These are phyloP conservation scores for Cladophialophora yegresii DNA, from an alignment of 2,329 filamentous ascomycete genomes.

Conservation along the genomic window DNA sequence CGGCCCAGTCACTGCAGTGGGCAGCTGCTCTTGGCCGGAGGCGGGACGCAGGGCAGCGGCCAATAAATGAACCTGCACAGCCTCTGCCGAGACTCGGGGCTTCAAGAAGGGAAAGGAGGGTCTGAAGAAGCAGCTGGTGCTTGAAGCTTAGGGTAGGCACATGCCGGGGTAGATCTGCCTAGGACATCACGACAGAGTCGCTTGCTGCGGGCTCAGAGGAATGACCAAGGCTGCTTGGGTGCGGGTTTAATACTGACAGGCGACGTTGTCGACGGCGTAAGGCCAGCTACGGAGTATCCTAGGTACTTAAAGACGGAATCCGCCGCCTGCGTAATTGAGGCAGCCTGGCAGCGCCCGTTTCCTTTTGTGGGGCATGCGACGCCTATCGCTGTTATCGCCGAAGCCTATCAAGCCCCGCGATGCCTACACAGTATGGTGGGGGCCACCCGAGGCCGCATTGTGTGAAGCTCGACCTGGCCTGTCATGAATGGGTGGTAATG, in stretches of 20 bases:
- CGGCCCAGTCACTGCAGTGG: constrained; percentile 1
- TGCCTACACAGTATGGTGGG: not conserved
- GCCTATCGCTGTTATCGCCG: not conserved
- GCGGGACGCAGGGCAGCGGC: constrained; percentile 13
- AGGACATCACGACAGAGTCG: not conserved
- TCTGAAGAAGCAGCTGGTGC: not conserved
- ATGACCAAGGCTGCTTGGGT: not conserved
- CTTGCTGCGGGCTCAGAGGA: not conserved
- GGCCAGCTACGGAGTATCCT: too few species aligned
- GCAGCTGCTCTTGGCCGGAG: constrained; percentile 14
- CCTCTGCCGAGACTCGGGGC: constrained; percentile 12
- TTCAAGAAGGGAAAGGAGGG: not conserved
- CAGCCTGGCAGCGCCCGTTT: not conserved
- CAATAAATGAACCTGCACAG: constrained; percentile 10
- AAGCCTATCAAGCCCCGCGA: not conserved
- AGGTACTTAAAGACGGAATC: not conserved
- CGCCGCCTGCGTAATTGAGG: not conserved
- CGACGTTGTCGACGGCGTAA: not conserved
- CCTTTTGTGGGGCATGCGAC: not conserved
- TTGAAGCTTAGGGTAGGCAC: not conserved
- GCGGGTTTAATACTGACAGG: too few species aligned
- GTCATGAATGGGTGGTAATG: too few species aligned
- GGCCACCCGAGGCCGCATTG: not conserved
- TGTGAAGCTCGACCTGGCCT: not conserved
- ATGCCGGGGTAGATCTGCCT: not conserved